phyloP scores from a whole-genome alignment of 73 alveolate genomes.

The Paramecium biaurelia region DNA sequence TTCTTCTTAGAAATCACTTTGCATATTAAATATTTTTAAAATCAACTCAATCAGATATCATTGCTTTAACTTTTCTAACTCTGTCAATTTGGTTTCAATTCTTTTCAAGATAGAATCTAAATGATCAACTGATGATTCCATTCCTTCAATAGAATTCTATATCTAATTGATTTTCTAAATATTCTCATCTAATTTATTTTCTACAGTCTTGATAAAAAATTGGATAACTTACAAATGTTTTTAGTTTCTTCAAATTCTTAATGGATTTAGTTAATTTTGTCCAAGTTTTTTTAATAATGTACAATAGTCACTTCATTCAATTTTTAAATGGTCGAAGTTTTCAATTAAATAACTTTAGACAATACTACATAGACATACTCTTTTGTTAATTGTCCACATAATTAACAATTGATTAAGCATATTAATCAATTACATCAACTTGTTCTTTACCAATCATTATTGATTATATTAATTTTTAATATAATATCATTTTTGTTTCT shows the following conservation, averaged over 20 bases:
- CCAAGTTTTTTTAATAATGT: neutral
- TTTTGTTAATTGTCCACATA: conserved; percentile 9
- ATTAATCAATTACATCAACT: conserved; percentile 15
- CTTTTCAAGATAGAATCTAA: neutral
- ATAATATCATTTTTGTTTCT: neutral
- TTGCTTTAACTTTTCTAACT: neutral
- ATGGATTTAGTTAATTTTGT: neutral
- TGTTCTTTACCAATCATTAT: conserved; percentile 47
- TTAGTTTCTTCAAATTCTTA: neutral
- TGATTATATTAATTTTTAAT: neutral
- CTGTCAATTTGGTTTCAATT: conserved; percentile 9
- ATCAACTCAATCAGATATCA: neutral
- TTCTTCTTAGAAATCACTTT: neutral
- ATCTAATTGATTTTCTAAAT: neutral
- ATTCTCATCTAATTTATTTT: conserved; percentile 15
- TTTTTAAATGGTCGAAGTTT: neutral
- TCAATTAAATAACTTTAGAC: neutral
- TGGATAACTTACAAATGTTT: neutral
- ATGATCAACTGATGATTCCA: conserved; percentile 51
- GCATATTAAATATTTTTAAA: neutral
- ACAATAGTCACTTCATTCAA: conserved; percentile 38
- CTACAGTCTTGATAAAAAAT: neutral
- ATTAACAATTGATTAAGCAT: neutral
- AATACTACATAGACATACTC: neutral
- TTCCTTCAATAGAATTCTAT: conserved; percentile 14